A percentile compares a stretch with the other conserved stretches of the same genome.
Conservation (phyloP, 305 asterid species). For the Lippia alba region DNA sequence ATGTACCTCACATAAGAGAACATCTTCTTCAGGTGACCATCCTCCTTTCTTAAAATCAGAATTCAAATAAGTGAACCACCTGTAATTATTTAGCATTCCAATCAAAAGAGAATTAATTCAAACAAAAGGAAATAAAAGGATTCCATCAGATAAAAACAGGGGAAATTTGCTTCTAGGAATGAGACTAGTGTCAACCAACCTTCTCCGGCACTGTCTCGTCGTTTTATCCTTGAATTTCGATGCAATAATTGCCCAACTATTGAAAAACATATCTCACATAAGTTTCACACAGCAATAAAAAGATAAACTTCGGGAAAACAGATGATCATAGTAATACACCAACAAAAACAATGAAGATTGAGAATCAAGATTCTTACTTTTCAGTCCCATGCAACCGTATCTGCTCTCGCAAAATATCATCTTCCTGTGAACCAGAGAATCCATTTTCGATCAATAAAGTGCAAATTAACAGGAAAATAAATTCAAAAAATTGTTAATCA, state of each 20-base stretch:
- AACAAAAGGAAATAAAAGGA: conserved; percentile 10
- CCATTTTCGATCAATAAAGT: conserved; percentile 26
- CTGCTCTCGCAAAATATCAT: conserved; percentile 90
- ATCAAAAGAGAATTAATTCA: conserved; percentile 17
- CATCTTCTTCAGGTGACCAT: conserved; percentile 97
- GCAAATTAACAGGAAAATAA: background rate
- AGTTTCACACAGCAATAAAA: conserved; percentile 29
- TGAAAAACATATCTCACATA: conserved; percentile 36
- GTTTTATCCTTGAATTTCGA: conserved; percentile 92
- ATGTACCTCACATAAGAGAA: conserved; percentile 91
- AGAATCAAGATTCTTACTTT: conserved; percentile 55
- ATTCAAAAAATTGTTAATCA: background rate
- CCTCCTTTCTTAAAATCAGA: conserved; percentile 99
- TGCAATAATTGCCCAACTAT: conserved; percentile 90
- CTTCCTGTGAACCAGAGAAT: conserved; percentile 68
- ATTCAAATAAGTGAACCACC: conserved; percentile 97
- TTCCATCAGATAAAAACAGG: background rate
- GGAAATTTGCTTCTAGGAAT: conserved; percentile 28
- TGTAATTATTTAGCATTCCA: conserved; percentile 41
- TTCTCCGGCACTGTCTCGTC: conserved; percentile 96
- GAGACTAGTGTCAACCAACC: conserved; percentile 59
- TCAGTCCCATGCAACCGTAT: conserved; percentile 83
- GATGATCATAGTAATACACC: conserved; percentile 24
- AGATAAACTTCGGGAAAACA: conserved; percentile 24
- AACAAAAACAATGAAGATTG: conserved; percentile 13